Evolutionary conservation across 2,329 filamentous ascomycete genomes (phyloP), one percentile per base, ranked within the genome.

Genomic region (Hypoxylon sp.): DNA sequence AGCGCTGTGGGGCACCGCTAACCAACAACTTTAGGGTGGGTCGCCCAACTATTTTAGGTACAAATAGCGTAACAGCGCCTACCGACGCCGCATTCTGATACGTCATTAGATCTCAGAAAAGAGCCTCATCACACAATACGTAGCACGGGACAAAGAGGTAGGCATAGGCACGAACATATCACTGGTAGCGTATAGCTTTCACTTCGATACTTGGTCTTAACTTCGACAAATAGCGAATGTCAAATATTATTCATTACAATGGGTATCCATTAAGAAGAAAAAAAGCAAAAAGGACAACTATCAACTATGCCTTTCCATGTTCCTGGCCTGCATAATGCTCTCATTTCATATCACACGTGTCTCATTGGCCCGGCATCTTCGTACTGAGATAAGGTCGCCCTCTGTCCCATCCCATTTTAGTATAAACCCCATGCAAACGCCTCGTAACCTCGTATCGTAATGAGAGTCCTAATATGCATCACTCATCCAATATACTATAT

Each of bases 261-360:
- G 66, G 69, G 69, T 71, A 71, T 69, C 46, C 20, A n/a, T 17
- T 61, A 42, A 35, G 11, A 53, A 37, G 20, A 59, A 48, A 30
- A 49, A 8, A 33, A 11, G 31, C 1, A 31, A 33, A 22, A 30
- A 37, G 42, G 35, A 17, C 8, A 31, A 37, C 17, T 44, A 49
- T 42, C 37, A 59, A 33, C 42, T 14, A 61, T 61, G 53, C 50
- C 50, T 30, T 59, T 46, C 40, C 60, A 30, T 37, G 20, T 57
- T 25, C 40, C 56, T n/a, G 13, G 27, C 46, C 37, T 8, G 30
- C 20, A 6, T 61, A 14, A 61, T 66, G 33, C 58, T 62, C 40
- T 51, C 50, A 10, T 60, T 64, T 64, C 48, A 40, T 65, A 17
- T 57, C 40, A 31, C 14, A 30, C 48, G n/a, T 8, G 25, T 48